Conservation (phyloP, 768 basidiomycete species). For the Lactarius hengduanensis region DNA sequence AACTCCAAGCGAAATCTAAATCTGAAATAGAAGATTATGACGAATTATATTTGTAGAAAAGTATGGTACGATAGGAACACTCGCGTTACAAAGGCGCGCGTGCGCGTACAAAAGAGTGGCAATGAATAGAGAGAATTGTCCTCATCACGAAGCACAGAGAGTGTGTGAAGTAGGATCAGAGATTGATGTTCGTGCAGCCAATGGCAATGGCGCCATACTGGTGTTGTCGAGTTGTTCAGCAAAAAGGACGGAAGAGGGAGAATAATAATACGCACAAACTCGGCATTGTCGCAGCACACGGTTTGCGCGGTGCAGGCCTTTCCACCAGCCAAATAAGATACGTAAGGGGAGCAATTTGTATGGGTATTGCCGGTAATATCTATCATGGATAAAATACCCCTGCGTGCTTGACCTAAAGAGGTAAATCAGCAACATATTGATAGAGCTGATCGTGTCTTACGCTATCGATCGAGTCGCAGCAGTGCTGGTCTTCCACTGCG, state of each 20-base stretch:
- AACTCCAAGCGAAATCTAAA: not conserved
- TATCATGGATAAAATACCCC: not conserved
- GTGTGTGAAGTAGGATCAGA: not conserved
- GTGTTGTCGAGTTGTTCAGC: not conserved
- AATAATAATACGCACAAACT: not conserved
- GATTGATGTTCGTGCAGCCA: not conserved
- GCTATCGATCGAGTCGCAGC: not conserved
- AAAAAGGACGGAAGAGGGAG: not conserved
- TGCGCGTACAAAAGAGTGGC: constrained; percentile 16
- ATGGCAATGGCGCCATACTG: not conserved
- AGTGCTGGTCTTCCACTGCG: not conserved
- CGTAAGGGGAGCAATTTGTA: not conserved
- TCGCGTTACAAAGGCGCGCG: not conserved
- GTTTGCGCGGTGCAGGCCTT: not conserved
- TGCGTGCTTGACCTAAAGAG: not conserved
- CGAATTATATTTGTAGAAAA: not conserved
- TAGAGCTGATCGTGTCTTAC: not conserved
- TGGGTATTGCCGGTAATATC: too few species aligned
- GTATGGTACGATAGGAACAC: not conserved
- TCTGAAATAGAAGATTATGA: not conserved
- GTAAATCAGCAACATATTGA: not conserved
- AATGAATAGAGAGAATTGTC: constrained; percentile 18
- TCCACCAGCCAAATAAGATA: not conserved
- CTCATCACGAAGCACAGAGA: not conserved
- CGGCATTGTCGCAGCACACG: not conserved